Evolutionary conservation across 2,329 filamentous ascomycete genomes (phyloP).

Genomic region (Raffaelea deltoideospora): DNA sequence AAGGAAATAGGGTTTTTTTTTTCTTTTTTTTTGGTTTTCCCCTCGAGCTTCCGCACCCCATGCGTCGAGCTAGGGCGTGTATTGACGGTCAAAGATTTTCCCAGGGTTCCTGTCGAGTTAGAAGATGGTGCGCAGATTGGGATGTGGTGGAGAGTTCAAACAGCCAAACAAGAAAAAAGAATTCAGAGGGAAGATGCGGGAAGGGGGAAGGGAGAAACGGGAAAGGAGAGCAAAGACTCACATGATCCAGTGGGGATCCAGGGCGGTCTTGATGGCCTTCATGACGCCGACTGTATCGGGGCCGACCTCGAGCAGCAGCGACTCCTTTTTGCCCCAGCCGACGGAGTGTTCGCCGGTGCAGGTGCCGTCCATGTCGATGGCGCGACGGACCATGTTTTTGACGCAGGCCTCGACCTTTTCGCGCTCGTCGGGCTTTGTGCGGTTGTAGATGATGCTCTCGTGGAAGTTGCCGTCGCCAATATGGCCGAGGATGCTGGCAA

Average conservation of each 20-base stretch:
- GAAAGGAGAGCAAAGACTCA: conserved; percentile 9
- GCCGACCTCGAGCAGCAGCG: conserved; percentile 64
- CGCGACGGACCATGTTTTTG: conserved; percentile 80
- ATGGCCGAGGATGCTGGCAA: conserved; percentile 78
- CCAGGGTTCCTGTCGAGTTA: conserved; percentile 53
- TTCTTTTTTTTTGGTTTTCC: background rate
- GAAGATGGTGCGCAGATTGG: too few relatives aligned
- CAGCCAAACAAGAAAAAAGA: background rate
- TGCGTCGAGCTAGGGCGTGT: background rate
- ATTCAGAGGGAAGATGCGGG: background rate
- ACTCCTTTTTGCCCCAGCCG: conserved; percentile 74
- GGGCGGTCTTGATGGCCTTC: conserved; percentile 65
- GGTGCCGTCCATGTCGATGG: conserved; percentile 85
- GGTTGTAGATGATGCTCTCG: conserved; percentile 79
- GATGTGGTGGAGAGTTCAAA: too few relatives aligned
- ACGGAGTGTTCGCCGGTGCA: conserved; percentile 82
- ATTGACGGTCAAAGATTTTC: conserved; percentile 64
- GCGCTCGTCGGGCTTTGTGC: conserved; percentile 50
- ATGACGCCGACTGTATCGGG: conserved; percentile 69
- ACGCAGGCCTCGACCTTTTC: conserved; percentile 69
- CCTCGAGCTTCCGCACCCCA: background rate
- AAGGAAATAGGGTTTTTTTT: background rate
- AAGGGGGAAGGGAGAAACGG: background rate
- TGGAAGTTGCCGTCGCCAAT: conserved; percentile 94
- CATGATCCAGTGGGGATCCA: conserved; percentile 80